These are phyloP conservation scores for Debaryomycetaceae sp. DNA, from an alignment of 1,139 yeast genomes.

Conservation along the genomic window DNA sequence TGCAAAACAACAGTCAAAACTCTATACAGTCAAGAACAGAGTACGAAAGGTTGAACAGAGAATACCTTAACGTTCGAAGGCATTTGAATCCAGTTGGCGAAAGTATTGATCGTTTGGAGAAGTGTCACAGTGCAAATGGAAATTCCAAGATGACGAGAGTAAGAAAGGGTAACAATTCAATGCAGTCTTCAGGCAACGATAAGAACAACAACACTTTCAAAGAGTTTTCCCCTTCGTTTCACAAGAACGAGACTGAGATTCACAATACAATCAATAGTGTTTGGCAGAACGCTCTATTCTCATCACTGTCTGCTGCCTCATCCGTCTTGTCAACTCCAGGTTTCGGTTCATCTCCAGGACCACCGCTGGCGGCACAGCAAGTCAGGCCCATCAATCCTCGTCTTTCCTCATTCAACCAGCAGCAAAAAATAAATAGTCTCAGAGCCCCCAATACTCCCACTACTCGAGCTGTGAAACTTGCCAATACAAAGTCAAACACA, in stretches of 20 bases:
- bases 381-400: slow-evolving; percentile 27
- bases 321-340: slow-evolving; percentile 5
- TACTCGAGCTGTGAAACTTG: slow-evolving; percentile 37
- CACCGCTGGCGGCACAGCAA: slow-evolving; percentile 6
- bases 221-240: slow-evolving; percentile 31
- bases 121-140: slow-evolving; percentile 13
- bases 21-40: slow-evolving; percentile 69
- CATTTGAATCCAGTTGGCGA: slow-evolving; percentile 67
- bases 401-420: slow-evolving; percentile 22
- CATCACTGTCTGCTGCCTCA: slow-evolving; percentile 12
- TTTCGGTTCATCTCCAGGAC: slow-evolving; percentile 1
- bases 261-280: slow-evolving; percentile 23
- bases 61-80: slow-evolving; percentile 66
- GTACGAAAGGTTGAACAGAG: slow-evolving; percentile 71
- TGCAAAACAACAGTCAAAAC: slow-evolving; percentile 35
- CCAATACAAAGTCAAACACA: slow-evolving; percentile 12
- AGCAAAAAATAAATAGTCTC: slow-evolving; percentile 8
- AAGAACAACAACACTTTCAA: slow-evolving; percentile 28
- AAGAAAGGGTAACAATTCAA: slow-evolving; percentile 4
- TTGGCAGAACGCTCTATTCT: slow-evolving; percentile 43
- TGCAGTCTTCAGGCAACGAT: slow-evolving; percentile 5
- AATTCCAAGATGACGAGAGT: slow-evolving; percentile 21
- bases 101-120: slow-evolving; percentile 48
- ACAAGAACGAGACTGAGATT: slow-evolving; percentile 32
- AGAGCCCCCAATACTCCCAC: slow-evolving; percentile 30